phyloP scores from a whole-genome alignment of 805 yeast genomes.

The Candida oleophila region DNA sequence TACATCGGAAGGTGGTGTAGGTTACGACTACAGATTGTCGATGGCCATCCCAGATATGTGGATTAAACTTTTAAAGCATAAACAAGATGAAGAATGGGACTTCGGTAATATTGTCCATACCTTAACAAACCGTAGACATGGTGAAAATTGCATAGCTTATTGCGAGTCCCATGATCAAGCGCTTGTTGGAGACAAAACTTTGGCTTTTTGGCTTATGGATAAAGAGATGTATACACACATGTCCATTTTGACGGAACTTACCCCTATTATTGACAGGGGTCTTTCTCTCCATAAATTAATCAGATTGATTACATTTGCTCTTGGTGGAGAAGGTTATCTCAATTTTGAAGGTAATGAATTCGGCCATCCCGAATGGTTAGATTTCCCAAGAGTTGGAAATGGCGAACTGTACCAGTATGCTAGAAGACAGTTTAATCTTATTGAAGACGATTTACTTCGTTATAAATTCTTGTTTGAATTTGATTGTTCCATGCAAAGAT shows the following conservation, averaged over 20 bases:
- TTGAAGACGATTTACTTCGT: conserved; percentile 75
- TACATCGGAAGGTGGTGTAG: conserved; percentile 77
- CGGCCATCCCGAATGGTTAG: conserved; percentile 99
- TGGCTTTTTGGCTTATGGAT: conserved; percentile 98
- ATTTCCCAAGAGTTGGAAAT: conserved; percentile 91
- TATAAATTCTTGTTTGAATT: conserved; percentile 78
- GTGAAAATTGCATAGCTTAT: conserved; percentile 86
- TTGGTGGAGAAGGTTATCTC: conserved; percentile 97
- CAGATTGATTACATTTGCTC: conserved; percentile 76
- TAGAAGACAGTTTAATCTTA: conserved; percentile 88
- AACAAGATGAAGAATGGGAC: conserved; percentile 88
- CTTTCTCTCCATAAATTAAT: conserved; percentile 88
- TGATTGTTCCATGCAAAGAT: conserved; percentile 79
- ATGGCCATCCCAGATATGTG: conserved; percentile 99
- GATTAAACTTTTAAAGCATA: conserved; percentile 89
- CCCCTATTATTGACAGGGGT: conserved; percentile 85
- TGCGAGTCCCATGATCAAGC: conserved; percentile 98
- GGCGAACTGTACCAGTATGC: conserved; percentile 89
- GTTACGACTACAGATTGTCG: conserved; percentile 88
- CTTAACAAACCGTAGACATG: conserved; percentile 82
- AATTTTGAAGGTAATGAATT: conserved; percentile 98
- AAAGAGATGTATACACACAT: conserved; percentile 96
- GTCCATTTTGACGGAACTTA: conserved; percentile 71
- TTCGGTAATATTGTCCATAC: conserved; percentile 76
- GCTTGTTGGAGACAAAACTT: conserved; percentile 91